Conservation (phyloP, 164 flowering plant species). For the Vitis labrusca region DNA sequence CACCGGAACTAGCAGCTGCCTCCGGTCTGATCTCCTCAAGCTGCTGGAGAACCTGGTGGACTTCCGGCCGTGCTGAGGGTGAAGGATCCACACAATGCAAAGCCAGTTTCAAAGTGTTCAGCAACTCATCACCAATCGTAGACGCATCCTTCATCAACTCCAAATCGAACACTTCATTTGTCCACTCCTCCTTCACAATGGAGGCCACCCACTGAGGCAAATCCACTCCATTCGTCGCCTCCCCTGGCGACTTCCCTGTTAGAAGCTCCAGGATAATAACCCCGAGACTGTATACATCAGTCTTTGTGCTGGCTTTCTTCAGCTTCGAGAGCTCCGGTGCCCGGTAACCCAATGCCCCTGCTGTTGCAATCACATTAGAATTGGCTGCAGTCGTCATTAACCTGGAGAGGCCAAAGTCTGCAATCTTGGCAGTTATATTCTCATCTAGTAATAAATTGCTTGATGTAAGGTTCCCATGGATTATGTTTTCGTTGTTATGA, state of each 20-base stretch:
- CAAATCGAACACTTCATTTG: slow-evolving; percentile 46
- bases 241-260: slow-evolving; percentile 49
- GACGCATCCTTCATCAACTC: slow-evolving; percentile 39
- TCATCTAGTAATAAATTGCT: slow-evolving; percentile 44
- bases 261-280: slow-evolving; percentile 46
- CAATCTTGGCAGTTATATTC: slow-evolving; percentile 25
- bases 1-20: slow-evolving; percentile 6
- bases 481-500: slow-evolving; percentile 32
- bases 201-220: slow-evolving; percentile 55
- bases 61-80: slow-evolving; percentile 20
- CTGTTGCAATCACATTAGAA: slow-evolving; percentile 40
- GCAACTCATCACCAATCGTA: slow-evolving; percentile 22
- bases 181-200: slow-evolving; percentile 58
- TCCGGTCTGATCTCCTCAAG: slow-evolving; percentile 14
- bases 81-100: slow-evolving; percentile 26
- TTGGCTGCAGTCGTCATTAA: slow-evolving; percentile 44
- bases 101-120: slow-evolving; percentile 21
- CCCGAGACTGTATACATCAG: slow-evolving; percentile 53
- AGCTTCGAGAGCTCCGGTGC: slow-evolving; percentile 55
- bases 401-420: slow-evolving; percentile 45
- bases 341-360: slow-evolving; percentile 46
- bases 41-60: slow-evolving; percentile 18
- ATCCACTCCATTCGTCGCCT: slow-evolving; percentile 37
- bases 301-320: slow-evolving; percentile 43
- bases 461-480: slow-evolving; percentile 52